Conservation (phyloP, 139 green algal genomes). For the Chlorella sp. region DNA sequence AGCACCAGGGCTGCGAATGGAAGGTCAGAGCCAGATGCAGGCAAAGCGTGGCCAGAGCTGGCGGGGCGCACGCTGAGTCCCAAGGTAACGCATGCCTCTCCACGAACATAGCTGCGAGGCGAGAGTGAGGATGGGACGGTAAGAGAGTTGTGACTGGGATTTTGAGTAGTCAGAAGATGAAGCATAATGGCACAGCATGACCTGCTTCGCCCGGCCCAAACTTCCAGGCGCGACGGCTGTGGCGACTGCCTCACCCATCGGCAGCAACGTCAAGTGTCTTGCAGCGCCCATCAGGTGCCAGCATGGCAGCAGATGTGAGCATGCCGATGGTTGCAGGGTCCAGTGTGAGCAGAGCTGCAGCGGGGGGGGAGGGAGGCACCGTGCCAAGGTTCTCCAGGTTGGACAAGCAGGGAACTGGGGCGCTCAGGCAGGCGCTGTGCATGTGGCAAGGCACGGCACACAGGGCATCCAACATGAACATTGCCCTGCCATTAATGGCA, state of each 20-base stretch:
- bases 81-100: constrained; percentile 71
- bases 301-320: constrained; percentile 62
- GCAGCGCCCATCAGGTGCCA: constrained; percentile 50
- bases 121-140: not conserved
- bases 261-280: constrained; percentile 52
- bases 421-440: not conserved
- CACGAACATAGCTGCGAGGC: constrained; percentile 73
- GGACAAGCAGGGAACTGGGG: too few species aligned
- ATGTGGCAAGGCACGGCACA: not conserved
- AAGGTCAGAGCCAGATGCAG: not conserved
- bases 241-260: constrained; percentile 45
- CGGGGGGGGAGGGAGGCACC: not conserved
- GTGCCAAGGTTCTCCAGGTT: not conserved
- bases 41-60: not conserved
- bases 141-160: not conserved
- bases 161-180: not conserved
- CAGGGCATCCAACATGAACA: too few species aligned
- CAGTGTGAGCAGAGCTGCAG: constrained; percentile 64
- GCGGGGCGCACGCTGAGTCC: constrained; percentile 24
- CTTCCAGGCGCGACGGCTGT: not conserved
- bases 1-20: constrained; percentile 49
- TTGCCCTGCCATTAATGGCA: not conserved
- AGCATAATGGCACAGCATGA: not conserved
- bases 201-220: not conserved
- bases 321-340: constrained; percentile 61